Evolutionary conservation across 306 rosid genomes (phyloP).

Genomic region (Gastrolobium villosum): DNA sequence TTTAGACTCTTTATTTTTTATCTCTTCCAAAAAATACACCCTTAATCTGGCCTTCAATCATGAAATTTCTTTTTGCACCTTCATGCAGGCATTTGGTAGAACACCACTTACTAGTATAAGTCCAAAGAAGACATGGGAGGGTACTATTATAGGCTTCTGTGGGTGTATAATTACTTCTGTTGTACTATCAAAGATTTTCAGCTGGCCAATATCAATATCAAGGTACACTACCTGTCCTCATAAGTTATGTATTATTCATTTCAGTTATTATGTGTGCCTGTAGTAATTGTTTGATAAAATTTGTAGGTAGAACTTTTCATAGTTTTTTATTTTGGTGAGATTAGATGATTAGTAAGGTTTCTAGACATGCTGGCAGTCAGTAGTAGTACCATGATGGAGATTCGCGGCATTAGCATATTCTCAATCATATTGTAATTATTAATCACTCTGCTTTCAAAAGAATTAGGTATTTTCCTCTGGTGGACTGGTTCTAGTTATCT

Average conservation of each 20-base stretch:
- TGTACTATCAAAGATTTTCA: slow-evolving; percentile 68
- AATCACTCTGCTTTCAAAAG: not conserved
- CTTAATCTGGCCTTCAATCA: slow-evolving; percentile 27
- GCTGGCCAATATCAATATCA: slow-evolving; percentile 85
- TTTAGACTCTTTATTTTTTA: not conserved
- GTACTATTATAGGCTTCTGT: slow-evolving; percentile 89
- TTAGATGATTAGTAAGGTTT: not conserved
- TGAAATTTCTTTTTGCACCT: slow-evolving; percentile 45
- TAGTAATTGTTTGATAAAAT: slow-evolving; percentile 3
- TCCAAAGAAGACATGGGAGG: slow-evolving; percentile 99
- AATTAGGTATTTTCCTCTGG: slow-evolving; percentile 14
- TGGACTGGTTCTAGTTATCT: slow-evolving; percentile 17
- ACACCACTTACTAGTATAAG: slow-evolving; percentile 90
- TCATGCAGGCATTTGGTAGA: slow-evolving; percentile 86
- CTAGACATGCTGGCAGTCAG: not conserved
- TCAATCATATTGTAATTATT: slow-evolving; percentile 31
- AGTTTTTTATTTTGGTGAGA: slow-evolving; percentile 6
- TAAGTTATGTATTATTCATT: slow-evolving; percentile 35
- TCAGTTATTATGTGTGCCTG: slow-evolving; percentile 1
- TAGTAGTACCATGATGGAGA: slow-evolving; percentile 21
- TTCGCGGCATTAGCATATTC: slow-evolving; percentile 1
- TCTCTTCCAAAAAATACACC: not conserved
- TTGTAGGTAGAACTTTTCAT: not conserved
- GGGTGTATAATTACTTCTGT: slow-evolving; percentile 88
- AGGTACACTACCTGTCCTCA: slow-evolving; percentile 62